These are phyloP conservation scores for Amylocystis lapponica DNA, from an alignment of 768 basidiomycete genomes.

Conservation along the genomic window DNA sequence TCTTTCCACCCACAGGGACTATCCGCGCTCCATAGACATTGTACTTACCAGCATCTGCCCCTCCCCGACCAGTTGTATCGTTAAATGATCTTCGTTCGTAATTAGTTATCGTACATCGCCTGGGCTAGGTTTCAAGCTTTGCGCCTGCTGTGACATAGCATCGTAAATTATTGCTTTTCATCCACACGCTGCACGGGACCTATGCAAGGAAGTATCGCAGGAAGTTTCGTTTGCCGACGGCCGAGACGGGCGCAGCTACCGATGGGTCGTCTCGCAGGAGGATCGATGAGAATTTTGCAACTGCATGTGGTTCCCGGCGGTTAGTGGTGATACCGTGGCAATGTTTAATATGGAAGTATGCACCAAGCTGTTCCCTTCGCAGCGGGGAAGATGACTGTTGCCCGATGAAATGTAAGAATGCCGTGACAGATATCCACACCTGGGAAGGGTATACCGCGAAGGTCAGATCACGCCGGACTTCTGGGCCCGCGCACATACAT, in stretches of 20 bases:
- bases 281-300: slow-evolving; percentile 55
- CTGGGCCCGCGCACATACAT: slow-evolving; percentile 36
- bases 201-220: slow-evolving; percentile 36
- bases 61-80: not conserved
- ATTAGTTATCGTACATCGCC: not conserved
- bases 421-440: slow-evolving; percentile 74
- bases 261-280: slow-evolving; percentile 50
- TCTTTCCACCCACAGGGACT: not conserved
- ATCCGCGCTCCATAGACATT: not conserved
- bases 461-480: not conserved
- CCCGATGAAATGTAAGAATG: slow-evolving; percentile 62
- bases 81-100: not conserved
- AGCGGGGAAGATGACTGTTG: slow-evolving; percentile 32
- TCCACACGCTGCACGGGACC: not conserved
- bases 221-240: slow-evolving; percentile 38
- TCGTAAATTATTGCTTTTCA: not conserved
- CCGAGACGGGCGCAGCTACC: slow-evolving; percentile 29
- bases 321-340: slow-evolving; percentile 1
- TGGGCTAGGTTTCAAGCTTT: not conserved
- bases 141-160: not conserved
- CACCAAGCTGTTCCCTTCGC: slow-evolving; percentile 21
- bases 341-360: not conserved
- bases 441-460: slow-evolving; percentile 18
- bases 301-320: slow-evolving; percentile 28
- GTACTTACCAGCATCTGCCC: not conserved